A percentile compares a stretch with the other conserved stretches of the same genome.
Evolutionary conservation across 805 yeast genomes (phyloP).

Genomic region (Jamesozyma spencerorum): DNA sequence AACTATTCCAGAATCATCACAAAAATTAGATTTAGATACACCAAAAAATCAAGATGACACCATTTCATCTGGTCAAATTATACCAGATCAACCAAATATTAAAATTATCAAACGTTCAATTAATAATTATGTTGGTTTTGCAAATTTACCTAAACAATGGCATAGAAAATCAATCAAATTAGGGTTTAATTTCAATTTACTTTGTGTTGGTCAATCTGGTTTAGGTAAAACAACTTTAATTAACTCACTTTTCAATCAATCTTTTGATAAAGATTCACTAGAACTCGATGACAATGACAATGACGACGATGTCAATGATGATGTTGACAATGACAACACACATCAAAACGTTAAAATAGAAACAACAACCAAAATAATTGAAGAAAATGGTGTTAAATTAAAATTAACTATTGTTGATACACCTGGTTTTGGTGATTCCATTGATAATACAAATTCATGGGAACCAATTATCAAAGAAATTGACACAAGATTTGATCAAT

Average conservation of each 20-base stretch:
- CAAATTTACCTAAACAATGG: slow-evolving; percentile 97
- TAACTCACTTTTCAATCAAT: slow-evolving; percentile 76
- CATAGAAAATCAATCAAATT: slow-evolving; percentile 84
- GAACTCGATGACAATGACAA: slow-evolving; percentile 10
- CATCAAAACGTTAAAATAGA: slow-evolving; percentile 41
- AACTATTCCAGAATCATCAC: too few relatives aligned
- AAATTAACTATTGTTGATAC: slow-evolving; percentile 78
- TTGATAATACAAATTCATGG: slow-evolving; percentile 77
- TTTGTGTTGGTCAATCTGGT: slow-evolving; percentile 89
- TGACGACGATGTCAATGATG: slow-evolving; percentile 6
- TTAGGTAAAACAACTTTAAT: slow-evolving; percentile 88
- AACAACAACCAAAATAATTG: slow-evolving; percentile 61
- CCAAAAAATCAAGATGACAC: too few relatives aligned
- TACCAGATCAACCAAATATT: slow-evolving; percentile 33
- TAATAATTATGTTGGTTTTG: slow-evolving; percentile 91
- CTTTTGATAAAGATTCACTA: slow-evolving; percentile 27
- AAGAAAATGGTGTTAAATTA: slow-evolving; percentile 87
- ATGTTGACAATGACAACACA: slow-evolving; percentile 6
- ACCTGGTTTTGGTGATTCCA: slow-evolving; percentile 88
- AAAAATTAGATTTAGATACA: slow-evolving; percentile 1
- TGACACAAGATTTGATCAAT: slow-evolving; percentile 75
- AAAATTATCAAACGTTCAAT: slow-evolving; percentile 74
- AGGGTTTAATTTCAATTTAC: slow-evolving; percentile 80
- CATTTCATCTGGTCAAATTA: slow-evolving; percentile 16
- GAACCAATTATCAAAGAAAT: slow-evolving; percentile 86